A percentile compares a stretch with the other conserved stretches of the same genome.
phyloP scores from a whole-genome alignment of 2,329 filamentous ascomycete genomes.

The Xenosphaeropsis pyriputrescens region DNA sequence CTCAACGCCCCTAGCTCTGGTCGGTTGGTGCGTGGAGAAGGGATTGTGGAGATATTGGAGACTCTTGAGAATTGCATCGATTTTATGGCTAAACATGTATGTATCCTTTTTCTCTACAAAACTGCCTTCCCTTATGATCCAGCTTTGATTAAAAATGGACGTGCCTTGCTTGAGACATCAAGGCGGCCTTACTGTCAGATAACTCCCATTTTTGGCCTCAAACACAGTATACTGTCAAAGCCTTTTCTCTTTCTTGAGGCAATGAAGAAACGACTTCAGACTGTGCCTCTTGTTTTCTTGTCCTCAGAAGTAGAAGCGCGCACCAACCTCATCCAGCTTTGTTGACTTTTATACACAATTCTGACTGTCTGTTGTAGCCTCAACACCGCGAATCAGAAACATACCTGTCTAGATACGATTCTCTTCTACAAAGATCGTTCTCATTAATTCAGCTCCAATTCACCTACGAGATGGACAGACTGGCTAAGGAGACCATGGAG shows the following conservation, averaged over 20 bases:
- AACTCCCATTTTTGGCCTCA: too few species aligned
- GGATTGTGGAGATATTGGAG: conserved; percentile 76
- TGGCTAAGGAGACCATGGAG: not conserved
- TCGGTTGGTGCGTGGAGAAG: conserved; percentile 67
- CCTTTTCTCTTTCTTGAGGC: too few species aligned
- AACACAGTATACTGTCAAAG: too few species aligned
- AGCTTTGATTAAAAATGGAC: not conserved
- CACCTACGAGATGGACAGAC: too few species aligned
- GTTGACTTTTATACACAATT: conserved; percentile 5
- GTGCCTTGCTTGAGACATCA: too few species aligned
- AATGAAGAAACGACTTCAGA: too few species aligned
- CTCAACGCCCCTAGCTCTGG: conserved; percentile 87
- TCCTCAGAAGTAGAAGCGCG: not conserved
- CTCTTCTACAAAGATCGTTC: conserved; percentile 56
- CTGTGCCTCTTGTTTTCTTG: conserved; percentile 5
- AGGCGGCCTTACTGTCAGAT: too few species aligned
- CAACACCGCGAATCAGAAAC: conserved; percentile 76
- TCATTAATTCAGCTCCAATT: conserved; percentile 31
- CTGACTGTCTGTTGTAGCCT: conserved; percentile 29
- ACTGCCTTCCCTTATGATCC: not conserved
- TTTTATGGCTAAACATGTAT: conserved; percentile 79
- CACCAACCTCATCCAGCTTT: not conserved
- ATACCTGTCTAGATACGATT: conserved; percentile 76
- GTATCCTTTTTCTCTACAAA: conserved; percentile 14
- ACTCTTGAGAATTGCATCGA: conserved; percentile 82